Percentiles rank a stretch among this genome's conserved stretches.
Conservation (phyloP, 441 rosid species). For the Bruguiera hainesii region DNA sequence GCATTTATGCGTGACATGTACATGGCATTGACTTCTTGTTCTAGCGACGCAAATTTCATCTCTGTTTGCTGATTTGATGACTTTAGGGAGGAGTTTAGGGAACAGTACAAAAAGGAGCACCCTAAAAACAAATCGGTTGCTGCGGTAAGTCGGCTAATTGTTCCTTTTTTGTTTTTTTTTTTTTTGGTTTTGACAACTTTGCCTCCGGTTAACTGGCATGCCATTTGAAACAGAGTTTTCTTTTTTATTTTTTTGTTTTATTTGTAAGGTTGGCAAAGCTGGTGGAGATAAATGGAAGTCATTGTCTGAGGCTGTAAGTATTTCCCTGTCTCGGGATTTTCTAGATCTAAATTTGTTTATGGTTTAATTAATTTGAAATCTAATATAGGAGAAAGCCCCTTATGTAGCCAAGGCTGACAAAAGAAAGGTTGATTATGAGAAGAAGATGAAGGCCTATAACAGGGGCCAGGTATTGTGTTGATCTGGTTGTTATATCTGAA, state of each 20-base stretch:
- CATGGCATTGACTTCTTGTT: neutral
- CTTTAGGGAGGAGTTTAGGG: constrained; percentile 88
- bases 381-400: constrained; percentile 79
- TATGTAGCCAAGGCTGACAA: constrained; percentile 76
- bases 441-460: constrained; percentile 82
- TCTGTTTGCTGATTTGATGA: constrained; percentile 16
- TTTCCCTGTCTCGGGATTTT: neutral
- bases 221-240: no score
- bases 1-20: neutral
- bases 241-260: neutral
- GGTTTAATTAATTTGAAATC: neutral
- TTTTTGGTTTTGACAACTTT: neutral
- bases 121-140: constrained; percentile 95
- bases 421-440: constrained; percentile 91
- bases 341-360: neutral
- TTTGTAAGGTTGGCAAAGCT: constrained; percentile 86
- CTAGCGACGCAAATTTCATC: neutral
- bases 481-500: neutral
- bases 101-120: constrained; percentile 80
- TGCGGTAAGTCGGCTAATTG: constrained; percentile 53
- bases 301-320: constrained; percentile 62
- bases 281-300: constrained; percentile 99
- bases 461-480: constrained; percentile 57
- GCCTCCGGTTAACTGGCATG: neutral
- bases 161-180: no score